Conservation (phyloP, 2,329 filamentous ascomycete species). For the Aureobasidium sp. region DNA sequence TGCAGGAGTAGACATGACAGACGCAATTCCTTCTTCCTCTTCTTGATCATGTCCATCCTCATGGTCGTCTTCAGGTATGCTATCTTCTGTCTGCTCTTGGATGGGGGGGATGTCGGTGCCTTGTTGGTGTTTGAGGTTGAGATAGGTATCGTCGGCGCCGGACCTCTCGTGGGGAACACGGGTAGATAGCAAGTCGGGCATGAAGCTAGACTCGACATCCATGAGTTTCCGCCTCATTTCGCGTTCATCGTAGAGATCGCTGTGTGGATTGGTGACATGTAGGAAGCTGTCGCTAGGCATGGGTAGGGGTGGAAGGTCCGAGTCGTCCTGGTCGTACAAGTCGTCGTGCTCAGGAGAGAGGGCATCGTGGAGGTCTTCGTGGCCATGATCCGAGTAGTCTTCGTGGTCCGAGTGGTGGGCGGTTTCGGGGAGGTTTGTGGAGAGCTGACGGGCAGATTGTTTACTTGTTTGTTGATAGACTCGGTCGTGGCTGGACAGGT, state of each 20-base stretch:
- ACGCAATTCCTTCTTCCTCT: constrained; percentile 23
- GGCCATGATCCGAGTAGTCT: background rate
- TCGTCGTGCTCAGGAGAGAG: constrained; percentile 41
- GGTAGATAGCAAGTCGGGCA: constrained; percentile 50
- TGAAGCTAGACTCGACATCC: constrained; percentile 70
- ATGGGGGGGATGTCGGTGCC: constrained; percentile 14
- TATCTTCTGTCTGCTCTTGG: constrained; percentile 32
- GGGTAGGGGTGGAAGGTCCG: constrained; percentile 29
- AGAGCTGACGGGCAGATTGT: background rate
- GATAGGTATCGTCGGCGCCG: constrained; percentile 52
- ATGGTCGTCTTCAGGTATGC: constrained; percentile 28
- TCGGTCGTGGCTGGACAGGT: background rate
- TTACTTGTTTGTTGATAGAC: constrained; percentile 16
- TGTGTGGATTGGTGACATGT: constrained; percentile 42
- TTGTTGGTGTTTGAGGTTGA: constrained; percentile 32
- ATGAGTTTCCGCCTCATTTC: constrained; percentile 67
- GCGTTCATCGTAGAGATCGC: constrained; percentile 53
- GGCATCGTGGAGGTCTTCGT: background rate
- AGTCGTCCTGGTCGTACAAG: constrained; percentile 43
- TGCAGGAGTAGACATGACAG: background rate
- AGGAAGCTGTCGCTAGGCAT: constrained; percentile 27
- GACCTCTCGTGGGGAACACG: constrained; percentile 39
- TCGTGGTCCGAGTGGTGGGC: background rate
- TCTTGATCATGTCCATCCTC: constrained; percentile 28
- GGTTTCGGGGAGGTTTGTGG: background rate